phyloP scores from a whole-genome alignment of 768 basidiomycete genomes.

The Leccinum obscurum region DNA sequence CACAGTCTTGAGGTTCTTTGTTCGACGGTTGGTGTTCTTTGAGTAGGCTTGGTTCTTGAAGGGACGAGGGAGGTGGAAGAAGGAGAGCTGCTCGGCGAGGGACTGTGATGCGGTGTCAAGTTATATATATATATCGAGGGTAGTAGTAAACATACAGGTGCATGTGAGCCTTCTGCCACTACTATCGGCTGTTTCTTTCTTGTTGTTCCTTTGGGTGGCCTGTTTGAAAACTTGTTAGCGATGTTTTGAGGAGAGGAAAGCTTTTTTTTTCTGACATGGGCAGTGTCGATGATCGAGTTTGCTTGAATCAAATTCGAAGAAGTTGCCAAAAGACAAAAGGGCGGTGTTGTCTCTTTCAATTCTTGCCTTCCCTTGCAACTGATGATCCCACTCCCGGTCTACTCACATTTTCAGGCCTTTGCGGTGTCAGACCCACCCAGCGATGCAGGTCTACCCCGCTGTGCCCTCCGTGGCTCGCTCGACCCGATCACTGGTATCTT shows the following conservation, averaged over 20 bases:
- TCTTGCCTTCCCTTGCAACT: background rate
- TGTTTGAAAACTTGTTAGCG: background rate
- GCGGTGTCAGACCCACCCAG: slow-evolving; percentile 5
- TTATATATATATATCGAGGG: background rate
- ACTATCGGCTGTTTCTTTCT: slow-evolving; percentile 13
- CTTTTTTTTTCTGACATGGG: background rate
- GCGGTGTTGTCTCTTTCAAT: too few relatives aligned
- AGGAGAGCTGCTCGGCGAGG: slow-evolving; percentile 73
- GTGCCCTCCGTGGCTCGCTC: slow-evolving; percentile 56
- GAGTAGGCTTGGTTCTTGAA: slow-evolving; percentile 76
- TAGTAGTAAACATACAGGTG: slow-evolving; percentile 20
- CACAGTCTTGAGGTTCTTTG: slow-evolving; percentile 80
- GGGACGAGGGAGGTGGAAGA: slow-evolving; percentile 64
- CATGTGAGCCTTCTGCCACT: slow-evolving; percentile 8
- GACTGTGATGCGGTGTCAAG: slow-evolving; percentile 40
- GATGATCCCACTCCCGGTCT: background rate
- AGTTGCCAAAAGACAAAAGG: too few relatives aligned
- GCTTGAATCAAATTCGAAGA: too few relatives aligned
- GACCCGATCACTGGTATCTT: slow-evolving; percentile 68
- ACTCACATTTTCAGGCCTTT: background rate
- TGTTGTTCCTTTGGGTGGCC: slow-evolving; percentile 33
- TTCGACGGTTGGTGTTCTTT: slow-evolving; percentile 69
- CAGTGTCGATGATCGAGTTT: background rate
- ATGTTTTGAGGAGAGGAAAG: background rate
- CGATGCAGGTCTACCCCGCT: slow-evolving; percentile 15